Base-by-base conservation (phyloP, 2,329 filamentous ascomycete species). In the Cladosporium halotolerans region DNA sequence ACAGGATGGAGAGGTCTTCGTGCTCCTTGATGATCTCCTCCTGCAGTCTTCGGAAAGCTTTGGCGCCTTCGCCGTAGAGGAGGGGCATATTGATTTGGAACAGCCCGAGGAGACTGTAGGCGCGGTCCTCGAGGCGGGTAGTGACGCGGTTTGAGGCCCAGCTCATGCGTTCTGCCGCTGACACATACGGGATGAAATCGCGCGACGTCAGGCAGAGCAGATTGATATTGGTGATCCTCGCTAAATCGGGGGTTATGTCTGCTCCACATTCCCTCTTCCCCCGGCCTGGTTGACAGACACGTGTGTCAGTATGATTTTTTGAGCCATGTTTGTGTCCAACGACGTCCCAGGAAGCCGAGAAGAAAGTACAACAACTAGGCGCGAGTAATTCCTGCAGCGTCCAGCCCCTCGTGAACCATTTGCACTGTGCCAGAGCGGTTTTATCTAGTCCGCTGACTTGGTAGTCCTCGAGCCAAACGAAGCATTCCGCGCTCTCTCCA, bases 1-100 rank as follows among this genome's bases (percentile, higher is more conserved):
- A 36, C 7, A 51, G 36, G 4, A 54, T 51, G 6, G 45, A 50
- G 8, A 39, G 9, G 42, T 55, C 53, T 16, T 46, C 43, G 23
- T n/a, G 32, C 4, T 28, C 39, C 4, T 33, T 23, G 8, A 55
- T 52, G 34, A 55, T 55, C 11, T 55, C 53, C 23, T 52, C 28
- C 11, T 55, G 53, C 42, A 55, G 18, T 6, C 53, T 48, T 18
- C 33, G 36, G 28, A 55, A 55, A 16, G 53, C 48, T 38, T 38
- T 41, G n/a, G 9, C 2, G 38, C 48, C 53, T 33, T 55, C 48
- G 0, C 73, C 73, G 50, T 76, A 77, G 0, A 76, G 45, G 1
- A 76, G 54, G 0, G 73, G 68, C 68, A 77, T 73, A 28, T 72
- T 66, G 32, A 76, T 63, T 0, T 63, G 62, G 23, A 77, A 76